These are phyloP conservation scores for Ophiognomonia clavigignenti-juglandacearum DNA, from an alignment of 2,329 filamentous ascomycete species.

Conservation along the genomic window DNA sequence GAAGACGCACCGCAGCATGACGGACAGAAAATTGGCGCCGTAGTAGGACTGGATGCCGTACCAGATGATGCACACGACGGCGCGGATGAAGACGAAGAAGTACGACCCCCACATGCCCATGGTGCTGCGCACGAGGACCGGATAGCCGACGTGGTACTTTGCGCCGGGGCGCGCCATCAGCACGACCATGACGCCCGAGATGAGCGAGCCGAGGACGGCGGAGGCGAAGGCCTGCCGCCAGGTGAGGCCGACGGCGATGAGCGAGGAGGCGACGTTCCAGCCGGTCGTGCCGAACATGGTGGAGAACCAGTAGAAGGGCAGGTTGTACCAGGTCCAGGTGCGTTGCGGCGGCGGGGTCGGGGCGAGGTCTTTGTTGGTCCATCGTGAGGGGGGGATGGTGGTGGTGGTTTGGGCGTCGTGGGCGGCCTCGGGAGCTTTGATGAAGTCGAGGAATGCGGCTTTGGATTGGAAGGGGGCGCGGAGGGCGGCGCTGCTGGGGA, in stretches of 20 bases:
- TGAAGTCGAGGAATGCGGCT: slow-evolving; percentile 3
- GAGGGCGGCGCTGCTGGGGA: not conserved
- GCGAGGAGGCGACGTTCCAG: slow-evolving; percentile 25
- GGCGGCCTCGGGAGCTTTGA: not conserved
- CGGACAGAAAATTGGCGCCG: slow-evolving; percentile 20
- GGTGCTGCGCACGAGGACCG: slow-evolving; percentile 31
- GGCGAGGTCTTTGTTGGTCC: slow-evolving; percentile 28
- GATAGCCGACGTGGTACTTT: slow-evolving; percentile 25
- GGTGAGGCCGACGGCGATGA: slow-evolving; percentile 24
- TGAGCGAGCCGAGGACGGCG: slow-evolving; percentile 21
- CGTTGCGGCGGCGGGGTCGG: slow-evolving; percentile 23
- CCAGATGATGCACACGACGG: slow-evolving; percentile 26
- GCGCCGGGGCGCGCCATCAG: slow-evolving; percentile 24
- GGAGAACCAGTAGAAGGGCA: slow-evolving; percentile 26
- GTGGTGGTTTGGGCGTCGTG: not conserved
- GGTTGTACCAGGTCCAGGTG: slow-evolving; percentile 26
- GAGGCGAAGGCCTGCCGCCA: slow-evolving; percentile 26
- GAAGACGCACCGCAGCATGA: slow-evolving; percentile 29
- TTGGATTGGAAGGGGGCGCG: not conserved
- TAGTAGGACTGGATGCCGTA: slow-evolving; percentile 21
- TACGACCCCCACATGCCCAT: slow-evolving; percentile 39
- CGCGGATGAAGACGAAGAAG: slow-evolving; percentile 32
- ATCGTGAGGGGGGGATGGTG: slow-evolving; percentile 12
- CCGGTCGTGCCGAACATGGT: slow-evolving; percentile 24
- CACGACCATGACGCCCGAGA: slow-evolving; percentile 21